Evolutionary conservation across 176 grass and related monocot species (phyloP), one percentile per base, ranked within the genome.

Genomic region (Raddia distichophylla): DNA sequence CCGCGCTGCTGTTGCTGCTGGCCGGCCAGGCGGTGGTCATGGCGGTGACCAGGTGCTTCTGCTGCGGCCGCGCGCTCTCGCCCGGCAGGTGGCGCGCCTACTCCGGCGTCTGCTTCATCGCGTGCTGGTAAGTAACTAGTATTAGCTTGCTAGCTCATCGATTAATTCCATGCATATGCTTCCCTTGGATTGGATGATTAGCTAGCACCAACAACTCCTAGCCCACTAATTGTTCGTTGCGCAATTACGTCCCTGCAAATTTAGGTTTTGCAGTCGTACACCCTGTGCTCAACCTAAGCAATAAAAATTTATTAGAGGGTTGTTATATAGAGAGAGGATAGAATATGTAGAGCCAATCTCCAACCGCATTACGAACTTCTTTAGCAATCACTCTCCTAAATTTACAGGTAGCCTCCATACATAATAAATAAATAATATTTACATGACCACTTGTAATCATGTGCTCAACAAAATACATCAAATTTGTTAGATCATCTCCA

Each of bases 41-140:
- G 95, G 51, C 27, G 16, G 80, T 34, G 46, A 93, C 12, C 35
- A 82, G 71, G 9, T 97, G 92, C 88, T 97, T 94, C 95, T 97
- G 95, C 92, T 97, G 92, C 85, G 95, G 95, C 69, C 83, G 81
- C 22, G 44, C 87, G 0, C 80, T 92, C 68, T 68, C 76, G 20
- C 91, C 94, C 4, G 80, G 94, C 1, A 84, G 89, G 2, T 74
- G 90, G 33, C 86, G 95, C 48, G 81, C 82, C 3, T 91, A 45
- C 74, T 88, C 91, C 61, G 86, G 81, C 58, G 47, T 93, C 64
- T 90, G 79, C 88, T 91, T 97, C 88, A 20, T 93, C 83, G 10
- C 83, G 9, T 93, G 91, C 91, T 95, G 93, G 93, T 27, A 27
- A 27, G 27, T 27, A 27, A 27, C 27, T n/a, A n/a, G n/a, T 27